Evolutionary conservation across 2,329 filamentous ascomycete genomes (phyloP).

Genomic region (Myriosclerotinia duriaeana): DNA sequence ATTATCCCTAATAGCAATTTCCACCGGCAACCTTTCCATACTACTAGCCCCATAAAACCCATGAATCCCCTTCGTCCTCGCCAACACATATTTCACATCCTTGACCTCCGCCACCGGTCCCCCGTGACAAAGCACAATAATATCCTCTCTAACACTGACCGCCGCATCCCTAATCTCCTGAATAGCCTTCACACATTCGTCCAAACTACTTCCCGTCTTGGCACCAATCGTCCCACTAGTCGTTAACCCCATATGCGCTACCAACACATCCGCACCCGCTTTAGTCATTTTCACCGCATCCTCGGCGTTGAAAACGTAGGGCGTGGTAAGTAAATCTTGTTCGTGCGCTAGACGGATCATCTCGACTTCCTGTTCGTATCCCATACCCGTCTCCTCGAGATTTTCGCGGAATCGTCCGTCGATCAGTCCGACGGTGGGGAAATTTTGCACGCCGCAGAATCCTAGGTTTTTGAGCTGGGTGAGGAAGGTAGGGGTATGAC

Average conservation of each 20-base stretch:
- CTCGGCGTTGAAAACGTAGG: slow-evolving; percentile 65
- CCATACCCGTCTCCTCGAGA: slow-evolving; percentile 72
- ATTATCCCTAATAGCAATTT: slow-evolving; percentile 61
- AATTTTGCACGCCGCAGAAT: slow-evolving; percentile 71
- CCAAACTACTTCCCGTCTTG: slow-evolving; percentile 58
- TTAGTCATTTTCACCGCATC: slow-evolving; percentile 62
- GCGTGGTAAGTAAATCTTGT: slow-evolving; percentile 64
- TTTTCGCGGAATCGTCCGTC: slow-evolving; percentile 66
- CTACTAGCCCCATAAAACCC: slow-evolving; percentile 71
- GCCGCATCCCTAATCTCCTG: slow-evolving; percentile 65
- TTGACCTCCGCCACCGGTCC: slow-evolving; percentile 64
- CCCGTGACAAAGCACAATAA: slow-evolving; percentile 69
- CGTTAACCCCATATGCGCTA: slow-evolving; percentile 68
- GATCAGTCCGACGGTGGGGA: slow-evolving; percentile 70
- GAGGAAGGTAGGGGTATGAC: slow-evolving; percentile 60
- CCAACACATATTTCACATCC: slow-evolving; percentile 63
- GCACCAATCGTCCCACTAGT: slow-evolving; percentile 65
- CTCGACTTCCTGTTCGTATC: slow-evolving; percentile 64
- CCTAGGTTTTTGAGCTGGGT: slow-evolving; percentile 59
- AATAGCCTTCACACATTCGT: slow-evolving; percentile 61
- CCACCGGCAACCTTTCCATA: slow-evolving; percentile 68
- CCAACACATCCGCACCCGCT: slow-evolving; percentile 65
- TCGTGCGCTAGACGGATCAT: slow-evolving; percentile 61
- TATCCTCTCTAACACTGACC: slow-evolving; percentile 52
- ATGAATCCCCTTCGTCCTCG: slow-evolving; percentile 61